These are phyloP conservation scores for Phytophthora colocasiae DNA, from an alignment of 352 stramenopile species.

Conservation along the genomic window DNA sequence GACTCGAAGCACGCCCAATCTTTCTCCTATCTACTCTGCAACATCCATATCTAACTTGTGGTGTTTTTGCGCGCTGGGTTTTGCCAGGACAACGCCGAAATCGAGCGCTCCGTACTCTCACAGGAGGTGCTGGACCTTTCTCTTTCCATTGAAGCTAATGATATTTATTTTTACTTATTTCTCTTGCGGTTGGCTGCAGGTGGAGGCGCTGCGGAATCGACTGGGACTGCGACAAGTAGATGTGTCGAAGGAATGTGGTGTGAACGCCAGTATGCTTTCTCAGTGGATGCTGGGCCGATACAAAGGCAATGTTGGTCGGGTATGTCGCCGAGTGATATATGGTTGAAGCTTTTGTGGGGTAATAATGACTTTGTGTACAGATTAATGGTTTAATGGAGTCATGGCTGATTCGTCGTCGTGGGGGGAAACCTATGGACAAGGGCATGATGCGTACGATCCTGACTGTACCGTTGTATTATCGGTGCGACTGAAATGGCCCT, in stretches of 20 bases:
- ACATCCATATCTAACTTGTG: conserved; percentile 4
- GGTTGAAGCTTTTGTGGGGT: background rate
- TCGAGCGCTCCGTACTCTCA: conserved; percentile 81
- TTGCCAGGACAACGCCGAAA: conserved; percentile 82
- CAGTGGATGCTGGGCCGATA: conserved; percentile 89
- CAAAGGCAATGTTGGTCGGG: conserved; percentile 83
- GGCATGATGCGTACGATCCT: conserved; percentile 55
- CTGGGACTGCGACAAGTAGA: conserved; percentile 81
- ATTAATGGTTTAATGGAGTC: conserved; percentile 89
- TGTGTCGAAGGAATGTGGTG: conserved; percentile 86
- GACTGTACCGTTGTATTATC: background rate
- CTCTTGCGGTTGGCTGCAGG: conserved; percentile 36
- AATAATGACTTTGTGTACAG: conserved; percentile 26
- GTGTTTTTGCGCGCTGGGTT: conserved; percentile 10
- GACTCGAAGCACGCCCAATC: background rate
- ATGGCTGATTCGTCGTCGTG: conserved; percentile 82
- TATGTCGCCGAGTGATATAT: conserved; percentile 30
- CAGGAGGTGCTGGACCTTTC: conserved; percentile 54
- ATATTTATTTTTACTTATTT: conserved; percentile 3
- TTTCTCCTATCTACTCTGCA: conserved; percentile 16
- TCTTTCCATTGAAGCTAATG: background rate
- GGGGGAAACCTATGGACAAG: conserved; percentile 85
- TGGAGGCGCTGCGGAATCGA: conserved; percentile 77
- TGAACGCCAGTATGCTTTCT: conserved; percentile 88
- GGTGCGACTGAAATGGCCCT: no score